phyloP scores from a whole-genome alignment of 1,139 yeast genomes.

The Hansenula sp. region DNA sequence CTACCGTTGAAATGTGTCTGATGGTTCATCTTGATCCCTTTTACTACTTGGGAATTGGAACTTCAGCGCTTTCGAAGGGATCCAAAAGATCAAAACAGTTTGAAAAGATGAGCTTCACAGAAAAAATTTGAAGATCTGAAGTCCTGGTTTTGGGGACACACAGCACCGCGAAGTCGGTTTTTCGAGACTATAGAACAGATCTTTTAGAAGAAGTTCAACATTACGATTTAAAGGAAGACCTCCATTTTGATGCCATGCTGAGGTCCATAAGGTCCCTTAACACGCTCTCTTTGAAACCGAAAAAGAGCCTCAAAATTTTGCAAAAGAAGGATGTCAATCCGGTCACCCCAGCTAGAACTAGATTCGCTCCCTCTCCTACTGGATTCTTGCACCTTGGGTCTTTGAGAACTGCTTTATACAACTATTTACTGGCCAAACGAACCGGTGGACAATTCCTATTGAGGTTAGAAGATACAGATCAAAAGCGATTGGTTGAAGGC shows the following conservation, averaged over 20 bases:
- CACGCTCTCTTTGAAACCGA: constrained; percentile 14
- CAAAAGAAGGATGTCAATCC: constrained; percentile 38
- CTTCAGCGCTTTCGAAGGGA: not conserved
- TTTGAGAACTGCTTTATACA: constrained; percentile 86
- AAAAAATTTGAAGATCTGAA: constrained; percentile 1
- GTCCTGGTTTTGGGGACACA: not conserved
- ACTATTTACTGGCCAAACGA: constrained; percentile 73
- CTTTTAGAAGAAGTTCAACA: too few relatives aligned
- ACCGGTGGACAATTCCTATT: constrained; percentile 80
- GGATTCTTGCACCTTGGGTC: constrained; percentile 93
- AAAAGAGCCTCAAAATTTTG: constrained; percentile 18
- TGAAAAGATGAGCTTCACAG: constrained; percentile 1
- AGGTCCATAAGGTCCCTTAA: constrained; percentile 8
- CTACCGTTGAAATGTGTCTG: constrained; percentile 1
- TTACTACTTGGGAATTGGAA: too few relatives aligned
- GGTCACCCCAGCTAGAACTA: constrained; percentile 65
- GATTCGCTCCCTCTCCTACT: constrained; percentile 98
- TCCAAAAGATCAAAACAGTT: not conserved
- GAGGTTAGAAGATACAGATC: constrained; percentile 92
- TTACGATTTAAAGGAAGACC: too few relatives aligned
- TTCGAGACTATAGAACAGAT: too few relatives aligned
- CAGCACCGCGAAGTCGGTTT: not conserved
- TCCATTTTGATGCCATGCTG: not conserved
- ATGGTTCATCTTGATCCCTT: not conserved
- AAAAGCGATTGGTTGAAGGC: constrained; percentile 65